phyloP scores from a whole-genome alignment of 208 protist genomes.

The Wallacemonas sp. region DNA sequence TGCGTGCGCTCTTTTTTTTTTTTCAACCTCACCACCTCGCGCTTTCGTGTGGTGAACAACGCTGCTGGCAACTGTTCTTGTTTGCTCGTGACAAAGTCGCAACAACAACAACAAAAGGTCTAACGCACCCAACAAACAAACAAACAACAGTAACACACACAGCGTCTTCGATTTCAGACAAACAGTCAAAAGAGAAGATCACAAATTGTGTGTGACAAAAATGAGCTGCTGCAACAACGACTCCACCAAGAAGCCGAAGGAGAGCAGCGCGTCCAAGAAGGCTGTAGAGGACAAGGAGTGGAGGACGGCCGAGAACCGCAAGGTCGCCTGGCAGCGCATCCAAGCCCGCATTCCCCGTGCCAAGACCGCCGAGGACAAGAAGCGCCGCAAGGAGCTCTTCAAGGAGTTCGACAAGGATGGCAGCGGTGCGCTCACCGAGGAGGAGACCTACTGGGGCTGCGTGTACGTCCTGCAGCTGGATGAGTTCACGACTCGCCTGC shows the following conservation, averaged over 20 bases:
- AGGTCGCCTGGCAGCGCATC: slow-evolving; percentile 47
- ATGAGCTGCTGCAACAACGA: slow-evolving; percentile 5
- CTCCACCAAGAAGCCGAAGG: slow-evolving; percentile 22
- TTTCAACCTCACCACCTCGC: no score
- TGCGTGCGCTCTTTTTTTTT: no score
- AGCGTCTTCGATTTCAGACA: background rate
- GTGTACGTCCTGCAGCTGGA: slow-evolving; percentile 51
- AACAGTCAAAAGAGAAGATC: background rate
- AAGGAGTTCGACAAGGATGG: slow-evolving; percentile 67
- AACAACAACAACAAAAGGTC: no score
- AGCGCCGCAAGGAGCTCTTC: slow-evolving; percentile 63
- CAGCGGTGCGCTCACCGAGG: slow-evolving; percentile 47
- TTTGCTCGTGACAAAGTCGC: no score
- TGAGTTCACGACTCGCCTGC: slow-evolving; percentile 58
- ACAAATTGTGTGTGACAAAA: background rate
- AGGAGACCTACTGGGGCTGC: slow-evolving; percentile 56
- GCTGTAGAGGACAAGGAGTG: slow-evolving; percentile 18
- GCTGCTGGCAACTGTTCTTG: no score
- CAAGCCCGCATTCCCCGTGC: slow-evolving; percentile 25
- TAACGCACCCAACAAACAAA: no score
- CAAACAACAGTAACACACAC: background rate
- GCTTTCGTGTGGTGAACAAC: no score
- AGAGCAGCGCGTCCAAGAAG: slow-evolving; percentile 19
- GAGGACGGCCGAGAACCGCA: slow-evolving; percentile 42
- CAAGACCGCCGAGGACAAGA: slow-evolving; percentile 39